Conservation (phyloP, 1,284 basidiomycete genomes). For the Malassezia yamatoensis region DNA sequence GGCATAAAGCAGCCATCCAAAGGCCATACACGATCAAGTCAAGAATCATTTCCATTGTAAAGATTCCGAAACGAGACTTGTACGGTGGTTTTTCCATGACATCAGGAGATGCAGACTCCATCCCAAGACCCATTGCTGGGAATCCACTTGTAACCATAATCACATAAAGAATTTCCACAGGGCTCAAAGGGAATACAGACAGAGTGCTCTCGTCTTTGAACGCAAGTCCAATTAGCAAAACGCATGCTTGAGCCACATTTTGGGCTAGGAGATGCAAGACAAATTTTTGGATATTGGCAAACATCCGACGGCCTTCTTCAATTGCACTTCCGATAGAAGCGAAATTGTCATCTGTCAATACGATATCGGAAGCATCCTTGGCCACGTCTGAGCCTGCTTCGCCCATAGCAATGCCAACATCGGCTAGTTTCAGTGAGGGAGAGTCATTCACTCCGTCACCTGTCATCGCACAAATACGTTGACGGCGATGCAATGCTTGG, state of each 20-base stretch:
- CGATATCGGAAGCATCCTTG: conserved; percentile 56
- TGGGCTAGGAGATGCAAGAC: conserved; percentile 49
- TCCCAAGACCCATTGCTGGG: conserved; percentile 49
- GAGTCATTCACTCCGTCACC: conserved; percentile 48
- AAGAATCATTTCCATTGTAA: conserved; percentile 42
- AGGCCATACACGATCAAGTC: conserved; percentile 60
- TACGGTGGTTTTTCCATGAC: conserved; percentile 56
- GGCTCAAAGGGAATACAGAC: conserved; percentile 61
- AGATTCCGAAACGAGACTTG: conserved; percentile 43
- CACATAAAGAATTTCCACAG: conserved; percentile 57
- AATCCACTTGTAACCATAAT: conserved; percentile 48
- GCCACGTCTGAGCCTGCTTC: conserved; percentile 39
- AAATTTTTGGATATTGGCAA: conserved; percentile 49
- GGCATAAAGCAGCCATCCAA: conserved; percentile 56
- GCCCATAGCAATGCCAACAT: conserved; percentile 47
- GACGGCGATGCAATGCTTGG: conserved; percentile 54
- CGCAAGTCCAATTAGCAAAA: conserved; percentile 57
- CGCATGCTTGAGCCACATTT: conserved; percentile 42
- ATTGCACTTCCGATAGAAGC: conserved; percentile 61
- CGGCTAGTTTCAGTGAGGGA: conserved; percentile 44
- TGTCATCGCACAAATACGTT: conserved; percentile 43
- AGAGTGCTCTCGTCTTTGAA: conserved; percentile 56
- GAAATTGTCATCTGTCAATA: conserved; percentile 65
- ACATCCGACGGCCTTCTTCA: conserved; percentile 57
- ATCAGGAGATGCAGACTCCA: conserved; percentile 56